A percentile compares a stretch with the other conserved stretches of the same genome.
These are phyloP conservation scores for Dianthus caryophyllus DNA, from an alignment of 148 eudicot genomes.

Conservation along the genomic window DNA sequence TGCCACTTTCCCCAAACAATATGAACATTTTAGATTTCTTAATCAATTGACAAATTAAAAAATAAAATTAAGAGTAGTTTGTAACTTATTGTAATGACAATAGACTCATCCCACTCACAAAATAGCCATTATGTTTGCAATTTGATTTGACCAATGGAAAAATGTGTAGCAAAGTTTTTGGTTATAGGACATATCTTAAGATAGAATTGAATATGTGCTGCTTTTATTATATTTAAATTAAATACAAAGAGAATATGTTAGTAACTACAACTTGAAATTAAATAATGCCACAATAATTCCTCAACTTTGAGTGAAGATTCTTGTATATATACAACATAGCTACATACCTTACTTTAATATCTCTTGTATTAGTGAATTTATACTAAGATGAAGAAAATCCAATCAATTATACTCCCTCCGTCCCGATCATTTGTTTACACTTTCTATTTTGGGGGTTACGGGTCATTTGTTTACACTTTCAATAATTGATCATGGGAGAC, in stretches of 20 bases:
- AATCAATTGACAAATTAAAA: conserved; percentile 5
- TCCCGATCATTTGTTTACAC: no score
- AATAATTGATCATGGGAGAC: no score
- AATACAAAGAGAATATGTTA: conserved; percentile 19
- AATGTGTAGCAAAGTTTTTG: conserved; percentile 17
- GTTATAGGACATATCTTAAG: conserved; percentile 11
- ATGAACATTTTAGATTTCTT: neutral
- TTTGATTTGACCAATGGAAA: conserved; percentile 22
- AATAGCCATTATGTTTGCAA: conserved; percentile 10
- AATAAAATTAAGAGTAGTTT: neutral
- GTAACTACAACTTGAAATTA: conserved; percentile 3
- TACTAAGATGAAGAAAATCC: no score
- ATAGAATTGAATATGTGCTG: conserved; percentile 26
- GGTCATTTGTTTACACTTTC: no score
- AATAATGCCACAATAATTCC: no score
- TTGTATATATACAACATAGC: no score
- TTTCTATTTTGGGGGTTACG: no score
- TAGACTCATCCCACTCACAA: conserved; percentile 10
- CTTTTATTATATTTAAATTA: conserved; percentile 12
- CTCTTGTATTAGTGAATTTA: no score
- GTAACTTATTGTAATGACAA: conserved; percentile 13
- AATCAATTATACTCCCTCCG: no score
- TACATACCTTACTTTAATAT: no score
- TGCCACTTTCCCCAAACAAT: conserved; percentile 2
- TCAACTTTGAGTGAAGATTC: no score